phyloP scores from a whole-genome alignment of 805 yeast genomes.

The Cyberlindnera mississippiensis region DNA sequence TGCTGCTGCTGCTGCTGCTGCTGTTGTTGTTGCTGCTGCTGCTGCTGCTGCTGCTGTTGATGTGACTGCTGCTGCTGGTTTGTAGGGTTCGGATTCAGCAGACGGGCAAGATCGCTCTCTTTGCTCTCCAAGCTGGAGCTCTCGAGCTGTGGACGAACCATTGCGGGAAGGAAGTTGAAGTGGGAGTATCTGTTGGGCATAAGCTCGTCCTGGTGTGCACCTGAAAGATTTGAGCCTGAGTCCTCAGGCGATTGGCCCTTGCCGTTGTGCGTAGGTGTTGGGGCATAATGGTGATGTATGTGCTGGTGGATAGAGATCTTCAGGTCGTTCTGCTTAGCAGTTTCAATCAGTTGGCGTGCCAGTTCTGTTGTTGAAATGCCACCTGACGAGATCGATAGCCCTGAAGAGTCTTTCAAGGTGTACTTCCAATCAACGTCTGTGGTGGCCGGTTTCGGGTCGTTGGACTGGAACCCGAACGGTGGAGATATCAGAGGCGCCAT shows the following conservation, averaged over 20 bases:
- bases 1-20: not conserved
- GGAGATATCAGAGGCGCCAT: constrained; percentile 6
- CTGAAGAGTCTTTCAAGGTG: constrained; percentile 43
- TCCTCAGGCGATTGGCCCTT: constrained; percentile 23
- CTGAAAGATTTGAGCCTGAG: constrained; percentile 23
- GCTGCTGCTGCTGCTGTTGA: constrained; percentile 9
- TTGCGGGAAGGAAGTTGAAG: constrained; percentile 71
- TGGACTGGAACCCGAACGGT: constrained; percentile 7
- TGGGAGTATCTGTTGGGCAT: constrained; percentile 59
- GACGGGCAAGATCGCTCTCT: constrained; percentile 42
- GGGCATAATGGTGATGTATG: constrained; percentile 69
- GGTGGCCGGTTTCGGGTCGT: constrained; percentile 26
- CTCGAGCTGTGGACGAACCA: constrained; percentile 65
- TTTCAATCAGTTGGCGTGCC: constrained; percentile 53
- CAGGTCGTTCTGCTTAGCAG: constrained; percentile 55
- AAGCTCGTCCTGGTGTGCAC: constrained; percentile 16
- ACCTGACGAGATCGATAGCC: constrained; percentile 47
- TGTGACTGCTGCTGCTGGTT: constrained; percentile 11
- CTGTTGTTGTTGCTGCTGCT: constrained; percentile 1
- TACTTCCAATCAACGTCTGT: constrained; percentile 60
- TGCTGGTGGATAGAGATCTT: constrained; percentile 79
- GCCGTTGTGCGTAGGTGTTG: constrained; percentile 27
- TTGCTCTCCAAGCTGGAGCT: constrained; percentile 44
- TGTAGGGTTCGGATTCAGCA: constrained; percentile 36
- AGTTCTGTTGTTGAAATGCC: constrained; percentile 47